Evolutionary conservation across 345 rosid species (phyloP), one percentile per base, ranked within the genome.

Genomic region (Populus nigra): DNA sequence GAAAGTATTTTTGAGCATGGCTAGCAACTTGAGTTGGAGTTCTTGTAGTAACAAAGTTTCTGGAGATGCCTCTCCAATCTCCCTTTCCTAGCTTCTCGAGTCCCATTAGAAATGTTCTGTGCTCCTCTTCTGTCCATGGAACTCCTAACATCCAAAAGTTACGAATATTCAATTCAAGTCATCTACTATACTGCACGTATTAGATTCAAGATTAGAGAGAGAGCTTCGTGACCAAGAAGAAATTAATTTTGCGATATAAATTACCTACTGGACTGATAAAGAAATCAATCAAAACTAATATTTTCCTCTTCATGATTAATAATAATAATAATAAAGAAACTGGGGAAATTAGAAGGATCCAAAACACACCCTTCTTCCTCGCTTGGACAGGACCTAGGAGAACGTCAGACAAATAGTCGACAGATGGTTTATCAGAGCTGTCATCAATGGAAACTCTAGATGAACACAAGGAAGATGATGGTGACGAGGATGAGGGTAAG

Each of bases 21-120:
- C 94, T 89, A 0, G 94, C 94, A 71, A 91, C 94, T 80, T 91
- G 94, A 10, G 94, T 91, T 10, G 92, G 91, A 67, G 92, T 89
- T 84, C 94, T 87, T 31, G 94, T 88, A 6, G 79, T 85, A 31
- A 91, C 94, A 38, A 79, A 89, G 82, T 85, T 82, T 65, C 80
- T 86, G 4, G 94, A 87, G 72, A 91, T 91, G 74, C 92, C 94
- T 75, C 92, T 91, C 94, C 94, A 91, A 27, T 91, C 92, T 47
- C 94, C 92, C 59, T 86, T 91, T 59, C 94, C 94, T 22, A 88
- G 87, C 88, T 77, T 88, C 78, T 89, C 90, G 1, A 91, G 78
- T 78, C 94, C 94, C 0, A 80, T 22, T 20, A 91, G 74, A 81
- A 91, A 89, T 7, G 68, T 70, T 77, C 86, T 43, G 71, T 91